Conservation (phyloP, 257 asterid genomes). For the Ballota nigra region DNA sequence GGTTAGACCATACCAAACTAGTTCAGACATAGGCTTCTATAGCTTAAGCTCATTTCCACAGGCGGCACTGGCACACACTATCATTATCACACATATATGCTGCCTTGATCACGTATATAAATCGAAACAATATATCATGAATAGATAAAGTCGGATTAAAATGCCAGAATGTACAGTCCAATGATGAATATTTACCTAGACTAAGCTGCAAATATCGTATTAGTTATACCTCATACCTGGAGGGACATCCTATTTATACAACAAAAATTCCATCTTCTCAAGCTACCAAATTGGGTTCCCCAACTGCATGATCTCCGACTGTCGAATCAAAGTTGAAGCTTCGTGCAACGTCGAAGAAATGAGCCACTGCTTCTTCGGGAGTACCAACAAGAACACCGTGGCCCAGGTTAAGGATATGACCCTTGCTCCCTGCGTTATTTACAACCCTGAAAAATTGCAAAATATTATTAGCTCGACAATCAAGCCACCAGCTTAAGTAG, state of each 20-base stretch:
- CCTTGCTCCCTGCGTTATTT: constrained; percentile 65
- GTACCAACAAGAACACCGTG: constrained; percentile 97
- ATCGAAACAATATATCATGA: background rate
- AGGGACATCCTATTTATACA: constrained; percentile 24
- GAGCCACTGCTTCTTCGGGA: constrained; percentile 92
- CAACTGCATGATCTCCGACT: constrained; percentile 23
- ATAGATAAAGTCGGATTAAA: background rate
- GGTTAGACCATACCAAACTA: too few species aligned
- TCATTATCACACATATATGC: background rate
- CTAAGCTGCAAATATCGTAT: constrained; percentile 22
- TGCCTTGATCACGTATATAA: background rate
- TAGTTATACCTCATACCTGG: constrained; percentile 22
- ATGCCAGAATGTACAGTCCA: background rate
- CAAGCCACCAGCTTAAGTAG: background rate
- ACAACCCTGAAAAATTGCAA: constrained; percentile 64
- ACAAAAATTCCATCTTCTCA: constrained; percentile 31
- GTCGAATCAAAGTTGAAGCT: constrained; percentile 50
- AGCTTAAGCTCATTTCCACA: too few species aligned
- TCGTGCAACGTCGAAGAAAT: constrained; percentile 77
- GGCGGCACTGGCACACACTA: too few species aligned
- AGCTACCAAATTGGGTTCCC: constrained; percentile 44
- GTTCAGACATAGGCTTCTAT: too few species aligned
- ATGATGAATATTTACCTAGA: background rate
- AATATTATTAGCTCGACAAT: background rate
- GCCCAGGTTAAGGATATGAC: constrained; percentile 92